Evolutionary conservation across 768 basidiomycete species (phyloP), one percentile per base, ranked within the genome.

Genomic region (Vararia minispora): DNA sequence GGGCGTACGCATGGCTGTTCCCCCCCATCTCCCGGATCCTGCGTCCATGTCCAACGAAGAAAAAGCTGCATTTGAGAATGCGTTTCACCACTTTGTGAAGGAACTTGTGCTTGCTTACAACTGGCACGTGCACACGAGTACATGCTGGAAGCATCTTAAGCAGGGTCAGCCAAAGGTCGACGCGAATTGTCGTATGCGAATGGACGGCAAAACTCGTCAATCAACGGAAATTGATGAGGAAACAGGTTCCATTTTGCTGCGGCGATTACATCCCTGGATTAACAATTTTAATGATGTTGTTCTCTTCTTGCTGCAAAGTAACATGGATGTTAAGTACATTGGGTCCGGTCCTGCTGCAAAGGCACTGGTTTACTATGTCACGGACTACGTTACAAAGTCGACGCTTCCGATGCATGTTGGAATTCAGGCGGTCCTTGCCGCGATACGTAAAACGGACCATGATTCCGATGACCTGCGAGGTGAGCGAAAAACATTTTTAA

Each of bases 271-370:
- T 52, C 59, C 64, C 0, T 23, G 63, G 38, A 61, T 70, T 0
- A 70, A 69, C 30, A 59, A 66, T 37, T 70, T 63, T 38, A 69
- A 69, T 47, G 47, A 52, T 0, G 20, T 36, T 23, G 10, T 27
- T 6, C 35, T 24, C 14, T 24, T 23, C 13, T 17, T 31, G 3
- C 37, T 69, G 0, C 40, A 57, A 2, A 63, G 62, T 33, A 71
- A 71, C 37, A 68, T 66, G 60, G 69, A 71, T 37, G 62, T 71
- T 2, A 66, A 69, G 40, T 66, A 59, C 29, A 60, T 72, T 13
- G 59, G 58, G 0, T 69, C 66, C 0, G 69, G 69, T 0, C 28
- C 48, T 6, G 43, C 57, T 0, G 64, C 64, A 1, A 69, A 69
- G 37, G 66, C 68, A 0, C 41, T 66, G 0, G 28, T 65, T 2